phyloP scores from a whole-genome alignment of 2,329 filamentous ascomycete species.

The Fusarium robinianum region DNA sequence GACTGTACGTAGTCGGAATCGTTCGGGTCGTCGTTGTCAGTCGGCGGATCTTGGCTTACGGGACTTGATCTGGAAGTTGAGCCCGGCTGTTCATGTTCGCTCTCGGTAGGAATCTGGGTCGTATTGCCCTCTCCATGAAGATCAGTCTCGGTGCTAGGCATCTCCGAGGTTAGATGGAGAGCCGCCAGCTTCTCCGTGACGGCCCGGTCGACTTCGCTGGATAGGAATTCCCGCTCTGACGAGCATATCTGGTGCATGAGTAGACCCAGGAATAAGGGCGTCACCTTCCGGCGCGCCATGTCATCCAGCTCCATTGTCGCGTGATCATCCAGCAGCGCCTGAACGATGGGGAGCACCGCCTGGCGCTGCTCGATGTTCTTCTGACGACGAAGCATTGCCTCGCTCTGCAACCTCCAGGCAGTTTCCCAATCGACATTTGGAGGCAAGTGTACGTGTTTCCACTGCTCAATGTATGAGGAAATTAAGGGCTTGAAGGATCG shows the following conservation, averaged over 20 bases:
- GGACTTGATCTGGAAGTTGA: too few species aligned
- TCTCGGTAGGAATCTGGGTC: background rate
- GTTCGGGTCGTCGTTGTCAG: constrained; percentile 8
- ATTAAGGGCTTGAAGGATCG: constrained; percentile 23
- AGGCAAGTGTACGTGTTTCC: constrained; percentile 10
- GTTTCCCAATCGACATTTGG: background rate
- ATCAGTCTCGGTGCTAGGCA: background rate
- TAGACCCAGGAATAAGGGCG: constrained; percentile 14
- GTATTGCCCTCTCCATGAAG: too few species aligned
- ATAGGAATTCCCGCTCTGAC: background rate
- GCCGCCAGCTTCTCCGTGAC: constrained; percentile 3
- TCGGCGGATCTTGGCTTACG: background rate
- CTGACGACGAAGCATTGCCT: background rate
- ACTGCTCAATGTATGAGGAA: constrained; percentile 23
- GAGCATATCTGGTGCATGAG: constrained; percentile 13
- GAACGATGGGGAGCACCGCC: constrained; percentile 1
- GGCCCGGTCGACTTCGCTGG: background rate
- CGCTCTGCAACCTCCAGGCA: too few species aligned
- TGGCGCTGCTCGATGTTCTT: background rate
- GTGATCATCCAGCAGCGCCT: constrained; percentile 5
- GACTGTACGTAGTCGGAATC: constrained; percentile 7
- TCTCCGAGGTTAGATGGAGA: background rate
- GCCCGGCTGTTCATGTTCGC: background rate
- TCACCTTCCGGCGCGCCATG: constrained; percentile 2
- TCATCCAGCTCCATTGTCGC: constrained; percentile 3